These are phyloP conservation scores for Scheffersomyces insectosa DNA, from an alignment of 1,139 yeast species.

Conservation along the genomic window DNA sequence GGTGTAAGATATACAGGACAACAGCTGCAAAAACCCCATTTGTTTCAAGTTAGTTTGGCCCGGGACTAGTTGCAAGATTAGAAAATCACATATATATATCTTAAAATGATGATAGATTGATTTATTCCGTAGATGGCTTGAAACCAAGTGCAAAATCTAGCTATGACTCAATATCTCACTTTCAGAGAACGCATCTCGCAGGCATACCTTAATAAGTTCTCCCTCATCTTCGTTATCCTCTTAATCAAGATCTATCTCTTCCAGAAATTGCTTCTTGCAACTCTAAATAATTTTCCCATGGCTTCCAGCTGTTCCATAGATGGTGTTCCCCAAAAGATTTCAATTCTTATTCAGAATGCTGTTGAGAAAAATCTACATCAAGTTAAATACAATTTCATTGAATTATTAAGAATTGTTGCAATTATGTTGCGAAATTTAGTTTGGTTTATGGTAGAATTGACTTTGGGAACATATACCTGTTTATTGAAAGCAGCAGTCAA, in stretches of 20 bases:
- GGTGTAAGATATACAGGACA: too few species aligned
- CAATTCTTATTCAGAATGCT: constrained; percentile 49
- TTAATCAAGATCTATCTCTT: constrained; percentile 53
- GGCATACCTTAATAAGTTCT: constrained; percentile 57
- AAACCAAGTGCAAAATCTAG: too few species aligned
- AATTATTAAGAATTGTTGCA: constrained; percentile 32
- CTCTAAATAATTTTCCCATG: constrained; percentile 34
- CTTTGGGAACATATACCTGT: constrained; percentile 86
- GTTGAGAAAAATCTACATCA: constrained; percentile 15
- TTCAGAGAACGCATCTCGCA: constrained; percentile 54
- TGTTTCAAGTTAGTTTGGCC: too few species aligned
- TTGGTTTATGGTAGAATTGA: constrained; percentile 65
- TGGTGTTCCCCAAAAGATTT: constrained; percentile 58
- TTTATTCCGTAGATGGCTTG: too few species aligned
- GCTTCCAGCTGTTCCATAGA: constrained; percentile 40
- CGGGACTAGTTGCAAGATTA: too few species aligned
- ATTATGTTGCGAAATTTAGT: constrained; percentile 61
- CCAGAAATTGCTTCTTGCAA: constrained; percentile 38
- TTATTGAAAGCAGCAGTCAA: constrained; percentile 70
- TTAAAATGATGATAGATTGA: too few species aligned
- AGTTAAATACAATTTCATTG: constrained; percentile 11
- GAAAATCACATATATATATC: too few species aligned
- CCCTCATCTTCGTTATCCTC: constrained; percentile 46
- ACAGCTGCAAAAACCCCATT: too few species aligned
- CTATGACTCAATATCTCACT: constrained; percentile 21